A percentile compares a stretch with the other conserved stretches of the same genome.
Conservation (phyloP, 306 rosid species). For the Lagenaria siceraria region DNA sequence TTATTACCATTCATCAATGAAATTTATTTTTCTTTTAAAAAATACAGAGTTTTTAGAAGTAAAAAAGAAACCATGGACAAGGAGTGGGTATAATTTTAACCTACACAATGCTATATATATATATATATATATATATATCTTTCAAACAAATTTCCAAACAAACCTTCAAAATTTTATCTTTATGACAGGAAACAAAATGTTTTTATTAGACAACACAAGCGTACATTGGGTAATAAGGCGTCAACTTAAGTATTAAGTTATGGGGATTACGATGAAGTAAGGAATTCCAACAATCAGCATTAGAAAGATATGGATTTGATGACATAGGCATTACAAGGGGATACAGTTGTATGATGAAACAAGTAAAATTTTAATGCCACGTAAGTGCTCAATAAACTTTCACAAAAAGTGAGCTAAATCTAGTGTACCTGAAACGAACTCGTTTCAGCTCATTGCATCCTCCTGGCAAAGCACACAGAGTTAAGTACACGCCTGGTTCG, state of each 20-base stretch:
- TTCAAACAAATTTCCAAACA: not conserved
- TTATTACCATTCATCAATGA: too few species aligned
- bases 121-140: too few species aligned
- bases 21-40: not conserved
- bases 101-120: not conserved
- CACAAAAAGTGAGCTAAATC: not conserved
- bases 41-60: not conserved
- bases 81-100: not conserved
- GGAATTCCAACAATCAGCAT: not conserved
- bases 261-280: not conserved
- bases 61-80: not conserved
- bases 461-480: slow-evolving; percentile 41
- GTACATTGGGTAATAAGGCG: not conserved
- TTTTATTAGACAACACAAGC: not conserved
- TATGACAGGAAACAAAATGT: too few species aligned
- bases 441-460: slow-evolving; percentile 81
- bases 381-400: not conserved
- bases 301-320: not conserved
- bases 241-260: not conserved
- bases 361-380: not conserved
- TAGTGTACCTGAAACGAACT: slow-evolving; percentile 87
- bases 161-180: not conserved
- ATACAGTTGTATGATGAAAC: not conserved
- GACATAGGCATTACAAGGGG: not conserved
- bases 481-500: slow-evolving; percentile 82